A percentile compares a stretch with the other conserved stretches of the same genome.
These are phyloP conservation scores for Pelargonium myrrhifolium DNA, from an alignment of 441 rosid genomes.

Conservation along the genomic window DNA sequence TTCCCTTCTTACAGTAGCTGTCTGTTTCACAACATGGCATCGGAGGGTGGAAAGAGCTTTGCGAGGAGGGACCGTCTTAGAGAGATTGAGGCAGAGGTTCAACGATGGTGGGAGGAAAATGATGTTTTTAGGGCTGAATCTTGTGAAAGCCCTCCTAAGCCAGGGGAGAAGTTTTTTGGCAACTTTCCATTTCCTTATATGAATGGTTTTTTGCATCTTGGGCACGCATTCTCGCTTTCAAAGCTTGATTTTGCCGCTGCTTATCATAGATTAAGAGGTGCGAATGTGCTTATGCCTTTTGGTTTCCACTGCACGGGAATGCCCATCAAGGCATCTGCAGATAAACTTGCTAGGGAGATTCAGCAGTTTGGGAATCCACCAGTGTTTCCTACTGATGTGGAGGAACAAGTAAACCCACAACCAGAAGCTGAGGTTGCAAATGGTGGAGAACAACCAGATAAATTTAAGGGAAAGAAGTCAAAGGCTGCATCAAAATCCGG, in stretches of 20 bases:
- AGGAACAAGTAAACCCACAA: conserved; percentile 22
- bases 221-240: conserved; percentile 79
- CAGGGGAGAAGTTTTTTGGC: conserved; percentile 77
- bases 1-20: conserved; percentile 28
- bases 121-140: conserved; percentile 64
- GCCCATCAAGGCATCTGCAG: conserved; percentile 96
- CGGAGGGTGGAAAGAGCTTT: conserved; percentile 53
- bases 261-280: conserved; percentile 70
- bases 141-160: conserved; percentile 35
- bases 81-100: conserved; percentile 51
- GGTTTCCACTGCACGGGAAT: conserved; percentile 89
- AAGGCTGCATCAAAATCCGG: conserved; percentile 72
- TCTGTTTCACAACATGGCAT: conserved; percentile 50
- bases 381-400: conserved; percentile 37
- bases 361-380: conserved; percentile 74
- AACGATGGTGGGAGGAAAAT: conserved; percentile 66
- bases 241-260: conserved; percentile 85
- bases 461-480: conserved; percentile 78
- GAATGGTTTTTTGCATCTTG: conserved; percentile 86
- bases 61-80: conserved; percentile 69
- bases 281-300: conserved; percentile 77
- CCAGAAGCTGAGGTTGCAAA: conserved; percentile 28
- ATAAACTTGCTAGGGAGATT: conserved; percentile 75
- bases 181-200: conserved; percentile 87
- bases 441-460: conserved; percentile 32